phyloP scores from a whole-genome alignment of 2,329 filamentous ascomycete species.

The Ophiostoma ulmi region DNA sequence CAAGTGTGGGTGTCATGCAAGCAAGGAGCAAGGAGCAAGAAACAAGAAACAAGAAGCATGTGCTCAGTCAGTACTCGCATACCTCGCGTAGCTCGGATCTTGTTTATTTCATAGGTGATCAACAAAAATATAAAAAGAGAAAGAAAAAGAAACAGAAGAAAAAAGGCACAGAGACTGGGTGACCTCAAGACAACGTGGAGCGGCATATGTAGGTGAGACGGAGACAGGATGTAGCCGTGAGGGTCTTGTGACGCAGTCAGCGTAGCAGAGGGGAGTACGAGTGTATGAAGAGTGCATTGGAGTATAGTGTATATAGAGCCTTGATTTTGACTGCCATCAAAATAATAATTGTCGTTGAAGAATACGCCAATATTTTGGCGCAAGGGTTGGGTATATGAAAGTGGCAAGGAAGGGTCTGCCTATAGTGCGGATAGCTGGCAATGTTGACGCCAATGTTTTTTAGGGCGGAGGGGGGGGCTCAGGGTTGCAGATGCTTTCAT shows the following conservation, averaged over 20 bases:
- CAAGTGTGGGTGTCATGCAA: neutral
- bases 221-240: constrained; percentile 1
- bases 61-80: neutral
- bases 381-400: neutral
- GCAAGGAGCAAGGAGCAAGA: neutral
- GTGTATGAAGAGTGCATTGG: neutral
- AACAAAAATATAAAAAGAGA: neutral
- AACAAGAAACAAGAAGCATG: neutral
- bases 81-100: neutral
- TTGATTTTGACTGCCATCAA: neutral
- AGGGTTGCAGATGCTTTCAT: neutral
- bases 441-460: neutral
- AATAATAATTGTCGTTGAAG: neutral
- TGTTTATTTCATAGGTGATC: neutral
- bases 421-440: neutral
- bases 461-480: no score
- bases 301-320: neutral
- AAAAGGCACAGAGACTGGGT: constrained; percentile 16
- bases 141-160: no score
- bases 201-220: constrained; percentile 11
- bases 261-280: neutral
- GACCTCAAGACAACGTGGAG: neutral
- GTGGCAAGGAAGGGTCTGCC: neutral
- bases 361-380: neutral
- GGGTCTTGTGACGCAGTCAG: constrained; percentile 2